Conservation (phyloP, 2,329 filamentous ascomycete species). For the Cercospora zeae-maydis region DNA sequence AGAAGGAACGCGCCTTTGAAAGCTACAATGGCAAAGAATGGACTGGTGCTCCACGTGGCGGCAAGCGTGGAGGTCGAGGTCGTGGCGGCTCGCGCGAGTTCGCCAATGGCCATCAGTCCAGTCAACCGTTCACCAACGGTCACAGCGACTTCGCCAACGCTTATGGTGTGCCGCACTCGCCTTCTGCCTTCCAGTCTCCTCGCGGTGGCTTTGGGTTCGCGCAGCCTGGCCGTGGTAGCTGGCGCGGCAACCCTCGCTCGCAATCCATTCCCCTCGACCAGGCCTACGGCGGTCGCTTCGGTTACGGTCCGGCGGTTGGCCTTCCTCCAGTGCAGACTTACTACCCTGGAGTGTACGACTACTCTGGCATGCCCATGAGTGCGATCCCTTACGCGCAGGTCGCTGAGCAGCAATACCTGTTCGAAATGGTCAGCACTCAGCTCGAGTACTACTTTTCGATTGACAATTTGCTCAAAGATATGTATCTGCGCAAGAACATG, state of each 20-base stretch:
- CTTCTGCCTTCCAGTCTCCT: slow-evolving; percentile 28
- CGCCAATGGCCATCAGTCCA: slow-evolving; percentile 30
- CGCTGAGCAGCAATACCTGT: slow-evolving; percentile 55
- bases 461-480: slow-evolving; percentile 91
- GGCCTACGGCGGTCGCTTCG: slow-evolving; percentile 46
- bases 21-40: slow-evolving; percentile 27
- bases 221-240: slow-evolving; percentile 42
- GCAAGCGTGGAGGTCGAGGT: slow-evolving; percentile 35
- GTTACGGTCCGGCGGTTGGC: slow-evolving; percentile 37
- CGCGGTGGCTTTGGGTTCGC: slow-evolving; percentile 30
- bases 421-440: slow-evolving; percentile 59
- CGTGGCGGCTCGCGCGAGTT: slow-evolving; percentile 35
- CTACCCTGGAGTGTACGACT: slow-evolving; percentile 51
- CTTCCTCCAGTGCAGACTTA: slow-evolving; percentile 46
- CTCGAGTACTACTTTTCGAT: slow-evolving; percentile 93
- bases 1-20: slow-evolving; percentile 27
- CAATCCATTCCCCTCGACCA: slow-evolving; percentile 59
- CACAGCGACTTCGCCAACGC: slow-evolving; percentile 27
- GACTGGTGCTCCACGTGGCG: slow-evolving; percentile 25
- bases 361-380: slow-evolving; percentile 31
- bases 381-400: slow-evolving; percentile 57
- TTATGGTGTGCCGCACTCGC: slow-evolving; percentile 30
- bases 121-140: slow-evolving; percentile 20
- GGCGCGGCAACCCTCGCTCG: slow-evolving; percentile 54
- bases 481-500: slow-evolving; percentile 86